Conservation (phyloP, 768 basidiomycete genomes). For the Hypholoma sublateritium region DNA sequence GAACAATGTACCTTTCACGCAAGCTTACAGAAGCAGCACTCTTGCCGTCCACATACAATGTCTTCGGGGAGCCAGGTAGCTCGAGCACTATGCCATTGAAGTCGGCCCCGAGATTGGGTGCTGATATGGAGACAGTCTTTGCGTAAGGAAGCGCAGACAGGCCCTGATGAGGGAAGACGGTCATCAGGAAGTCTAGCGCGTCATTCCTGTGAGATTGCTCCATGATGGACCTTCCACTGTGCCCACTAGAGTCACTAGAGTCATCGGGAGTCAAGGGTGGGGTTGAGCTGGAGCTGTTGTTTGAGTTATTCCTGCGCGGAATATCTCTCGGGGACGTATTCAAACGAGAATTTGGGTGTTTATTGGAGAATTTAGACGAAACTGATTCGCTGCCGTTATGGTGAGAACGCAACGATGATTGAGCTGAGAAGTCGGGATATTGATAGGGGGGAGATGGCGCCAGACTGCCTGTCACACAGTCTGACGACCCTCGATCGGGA, state of each 20-base stretch:
- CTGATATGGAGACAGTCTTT: slow-evolving; percentile 71
- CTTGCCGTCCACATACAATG: slow-evolving; percentile 84
- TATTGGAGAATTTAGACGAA: slow-evolving; percentile 18
- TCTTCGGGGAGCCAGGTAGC: slow-evolving; percentile 67
- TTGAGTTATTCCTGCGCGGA: slow-evolving; percentile 39
- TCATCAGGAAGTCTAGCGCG: slow-evolving; percentile 76
- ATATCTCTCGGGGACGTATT: slow-evolving; percentile 41
- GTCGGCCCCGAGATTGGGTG: slow-evolving; percentile 62
- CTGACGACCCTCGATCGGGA: slow-evolving; percentile 93
- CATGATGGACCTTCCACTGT: slow-evolving; percentile 34
- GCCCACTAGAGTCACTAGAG: slow-evolving; percentile 44
- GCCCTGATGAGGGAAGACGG: slow-evolving; percentile 74
- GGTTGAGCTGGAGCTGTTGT: slow-evolving; percentile 52
- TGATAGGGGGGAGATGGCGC: slow-evolving; percentile 57
- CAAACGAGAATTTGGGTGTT: slow-evolving; percentile 20
- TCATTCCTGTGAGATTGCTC: slow-evolving; percentile 52
- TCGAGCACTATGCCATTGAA: slow-evolving; percentile 82
- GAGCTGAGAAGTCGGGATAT: slow-evolving; percentile 33
- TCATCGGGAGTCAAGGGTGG: slow-evolving; percentile 82
- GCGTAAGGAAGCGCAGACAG: slow-evolving; percentile 68
- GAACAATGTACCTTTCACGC: slow-evolving; percentile 65
- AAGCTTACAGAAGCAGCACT: slow-evolving; percentile 76
- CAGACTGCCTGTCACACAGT: slow-evolving; percentile 93
- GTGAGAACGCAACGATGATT: slow-evolving; percentile 20
- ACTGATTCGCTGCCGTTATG: slow-evolving; percentile 11